Evolutionary conservation across 257 asterid genomes (phyloP).

Genomic region (Buddleja alternifolia): DNA sequence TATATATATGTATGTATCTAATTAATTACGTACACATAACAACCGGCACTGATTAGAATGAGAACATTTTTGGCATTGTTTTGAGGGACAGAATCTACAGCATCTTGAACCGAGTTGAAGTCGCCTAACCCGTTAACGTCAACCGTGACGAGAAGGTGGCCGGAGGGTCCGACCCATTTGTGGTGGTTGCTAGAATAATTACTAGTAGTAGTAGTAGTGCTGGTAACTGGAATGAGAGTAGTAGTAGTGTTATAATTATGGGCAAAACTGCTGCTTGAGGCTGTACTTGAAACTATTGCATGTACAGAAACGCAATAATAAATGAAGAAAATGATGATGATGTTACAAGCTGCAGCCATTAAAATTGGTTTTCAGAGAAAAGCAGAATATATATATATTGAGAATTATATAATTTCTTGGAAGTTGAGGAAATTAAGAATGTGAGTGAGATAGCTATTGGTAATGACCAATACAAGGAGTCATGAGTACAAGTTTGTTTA

Average conservation of each 20-base stretch:
- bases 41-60: slow-evolving; percentile 73
- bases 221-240: background rate
- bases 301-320: no score
- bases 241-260: slow-evolving; percentile 2
- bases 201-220: background rate
- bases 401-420: slow-evolving; percentile 16
- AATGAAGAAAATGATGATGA: no score
- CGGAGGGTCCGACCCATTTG: slow-evolving; percentile 76
- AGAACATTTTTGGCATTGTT: slow-evolving; percentile 63
- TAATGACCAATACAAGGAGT: no score
- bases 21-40: slow-evolving; percentile 55
- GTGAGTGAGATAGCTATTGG: slow-evolving; percentile 13
- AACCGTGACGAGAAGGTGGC: slow-evolving; percentile 70
- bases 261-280: no score
- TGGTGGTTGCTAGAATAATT: slow-evolving; percentile 35
- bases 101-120: slow-evolving; percentile 66
- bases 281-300: no score
- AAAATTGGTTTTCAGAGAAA: no score
- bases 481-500: slow-evolving; percentile 19
- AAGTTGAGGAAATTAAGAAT: slow-evolving; percentile 15
- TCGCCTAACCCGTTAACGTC: slow-evolving; percentile 70
- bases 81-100: slow-evolving; percentile 70
- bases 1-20: background rate
- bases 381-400: no score
- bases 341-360: no score